Conservation (phyloP, 1,284 basidiomycete genomes). For the Garcileccinum viscosum region DNA sequence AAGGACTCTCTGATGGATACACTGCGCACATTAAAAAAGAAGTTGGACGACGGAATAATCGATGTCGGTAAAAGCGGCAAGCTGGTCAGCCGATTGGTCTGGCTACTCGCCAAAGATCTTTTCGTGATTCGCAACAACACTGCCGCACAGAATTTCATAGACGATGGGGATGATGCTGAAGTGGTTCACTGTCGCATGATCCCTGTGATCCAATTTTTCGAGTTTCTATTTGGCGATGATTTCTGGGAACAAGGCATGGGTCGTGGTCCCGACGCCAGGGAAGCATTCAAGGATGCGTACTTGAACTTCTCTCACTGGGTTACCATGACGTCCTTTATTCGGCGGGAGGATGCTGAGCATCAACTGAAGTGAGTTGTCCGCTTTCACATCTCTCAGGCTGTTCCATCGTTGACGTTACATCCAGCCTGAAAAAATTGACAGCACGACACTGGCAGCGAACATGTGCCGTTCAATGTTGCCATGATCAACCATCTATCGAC, state of each 20-base stretch:
- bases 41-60: neutral
- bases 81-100: too few species aligned
- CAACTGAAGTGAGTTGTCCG: neutral
- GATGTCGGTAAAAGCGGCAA: neutral
- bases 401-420: neutral
- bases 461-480: neutral
- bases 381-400: neutral
- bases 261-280: too few species aligned
- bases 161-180: too few species aligned
- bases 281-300: too few species aligned
- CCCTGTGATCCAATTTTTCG: too few species aligned
- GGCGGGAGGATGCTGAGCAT: neutral
- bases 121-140: too few species aligned
- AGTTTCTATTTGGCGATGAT: too few species aligned
- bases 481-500: neutral
- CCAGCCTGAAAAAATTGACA: neutral
- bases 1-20: neutral
- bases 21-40: neutral
- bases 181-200: too few species aligned
- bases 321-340: neutral
- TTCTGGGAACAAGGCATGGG: too few species aligned
- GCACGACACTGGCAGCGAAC: neutral
- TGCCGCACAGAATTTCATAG: too few species aligned
- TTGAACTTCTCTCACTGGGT: too few species aligned
- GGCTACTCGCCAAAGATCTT: too few species aligned